Evolutionary conservation across 208 protist genomes (phyloP), one percentile per base, ranked within the genome.

Genomic region (Wallacemonas sp.): DNA sequence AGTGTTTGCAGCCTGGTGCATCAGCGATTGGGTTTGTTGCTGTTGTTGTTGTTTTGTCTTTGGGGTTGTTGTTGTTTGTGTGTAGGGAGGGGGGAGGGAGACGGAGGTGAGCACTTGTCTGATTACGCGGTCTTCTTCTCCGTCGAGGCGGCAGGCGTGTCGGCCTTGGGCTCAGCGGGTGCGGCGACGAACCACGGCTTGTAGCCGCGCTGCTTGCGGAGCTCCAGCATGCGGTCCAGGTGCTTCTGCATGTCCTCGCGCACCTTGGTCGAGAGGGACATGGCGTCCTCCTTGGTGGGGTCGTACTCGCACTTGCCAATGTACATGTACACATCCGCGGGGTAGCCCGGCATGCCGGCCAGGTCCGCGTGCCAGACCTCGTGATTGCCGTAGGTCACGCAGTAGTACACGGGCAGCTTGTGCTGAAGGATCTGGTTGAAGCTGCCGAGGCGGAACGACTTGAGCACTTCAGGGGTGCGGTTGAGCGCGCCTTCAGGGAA

Each of bases 401-500:
- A 78, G 71, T 91, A 93, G 74, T 90, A 89, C 8, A 97, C 34
- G 1, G 74, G 61, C 17, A 92, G 44, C 33, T 81, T 74, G 74
- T 92, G 76, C 41, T 81, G 56, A 9, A 94, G 34, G 19, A 93
- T 74, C 44, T 76, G 81, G 29, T 79, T 74, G 67, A 97, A 94
- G 58, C 83, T 89, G 29, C 92, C 92, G 9, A 89, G 79, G 11
- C 92, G 87, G 70, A 97, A 95, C 63, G 86, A 75, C 46, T 78
- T 81, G 33, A 97, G 83, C 24, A 77, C 76, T 70, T 88, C 79
- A 16, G 91, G 88, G n/a, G 61, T 85, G 62, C 74, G 80, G 67
- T 95, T 97, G 23, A 97, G 52, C 2, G 76, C 83, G 1, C 92
- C 89, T 57, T 97, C 92, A 1, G 89, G 89, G 57, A 93, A 97